Evolutionary conservation across 768 basidiomycete genomes (phyloP), one percentile per base, ranked within the genome.

Genomic region (Calocera cornea): DNA sequence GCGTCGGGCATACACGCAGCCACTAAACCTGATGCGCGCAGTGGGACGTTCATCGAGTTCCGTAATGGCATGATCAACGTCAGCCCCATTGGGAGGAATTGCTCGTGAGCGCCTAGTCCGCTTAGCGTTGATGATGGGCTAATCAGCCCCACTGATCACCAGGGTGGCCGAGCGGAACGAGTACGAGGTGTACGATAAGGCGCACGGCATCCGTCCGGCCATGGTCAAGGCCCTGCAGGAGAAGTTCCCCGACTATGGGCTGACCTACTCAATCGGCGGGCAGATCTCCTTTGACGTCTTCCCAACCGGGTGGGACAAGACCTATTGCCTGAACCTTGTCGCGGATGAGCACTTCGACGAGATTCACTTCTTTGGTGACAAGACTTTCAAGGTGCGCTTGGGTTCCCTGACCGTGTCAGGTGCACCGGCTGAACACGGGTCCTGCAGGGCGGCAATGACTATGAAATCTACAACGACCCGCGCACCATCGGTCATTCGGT

Each of bases 291-390:
- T 98, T 75, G 97, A 98, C 72, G 77, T 95, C 41, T 95, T 93
- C 77, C 88, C 89, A 2, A 77, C 82, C 70, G 95, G 94, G 34
- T 98, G 97, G 97, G 93, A 98, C 80, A 98, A 99, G 81, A 97
- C 91, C 0, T 97, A 87, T 74, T 87, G 90, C 17, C 80, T 99
- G 63, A 80, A 78, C 34, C 91, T 89, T 69, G 88, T 99, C 38
- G 87, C 86, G 70, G 80, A 84, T 64, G 95, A 98, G 74, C 81
- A 82, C 1, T 99, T 97, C 74, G 87, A 91, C 44, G 90, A 95
- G 75, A 95, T 98, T 47, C 93, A 97, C 79, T 99, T 99, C 83
- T 93, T 97, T 73, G 97, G 97, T 31, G 97, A 99, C 81, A 97
- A 95, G 79, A 91, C 88, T 0, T 80, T 84, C 72, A 73, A 83